Evolutionary conservation across 768 basidiomycete genomes (phyloP).

Genomic region (Hemileccinum impolitum): DNA sequence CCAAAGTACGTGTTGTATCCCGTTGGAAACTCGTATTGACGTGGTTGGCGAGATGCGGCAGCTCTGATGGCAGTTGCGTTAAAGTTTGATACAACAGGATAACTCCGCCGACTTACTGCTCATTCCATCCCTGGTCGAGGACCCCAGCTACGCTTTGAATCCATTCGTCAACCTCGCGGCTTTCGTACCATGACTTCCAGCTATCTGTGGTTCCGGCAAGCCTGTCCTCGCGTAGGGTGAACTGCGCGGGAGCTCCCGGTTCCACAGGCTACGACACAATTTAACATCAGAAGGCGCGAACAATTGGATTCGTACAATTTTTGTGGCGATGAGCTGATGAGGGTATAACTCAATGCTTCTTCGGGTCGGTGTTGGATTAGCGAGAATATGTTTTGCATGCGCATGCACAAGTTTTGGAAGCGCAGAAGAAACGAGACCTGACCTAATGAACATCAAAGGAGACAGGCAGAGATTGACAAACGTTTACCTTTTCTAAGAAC

Average conservation of each 20-base stretch:
- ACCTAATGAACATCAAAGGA: neutral
- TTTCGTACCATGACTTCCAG: slow-evolving; percentile 81
- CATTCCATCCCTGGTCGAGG: slow-evolving; percentile 85
- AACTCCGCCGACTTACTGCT: slow-evolving; percentile 55
- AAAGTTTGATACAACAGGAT: neutral
- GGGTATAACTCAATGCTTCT: slow-evolving; percentile 68
- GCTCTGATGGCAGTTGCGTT: slow-evolving; percentile 38
- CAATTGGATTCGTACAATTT: slow-evolving; percentile 45
- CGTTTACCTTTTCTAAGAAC: slow-evolving; percentile 86
- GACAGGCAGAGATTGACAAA: neutral
- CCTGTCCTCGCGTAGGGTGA: slow-evolving; percentile 73
- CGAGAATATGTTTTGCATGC: slow-evolving; percentile 68
- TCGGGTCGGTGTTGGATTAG: slow-evolving; percentile 46
- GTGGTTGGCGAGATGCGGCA: slow-evolving; percentile 52
- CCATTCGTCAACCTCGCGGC: slow-evolving; percentile 89
- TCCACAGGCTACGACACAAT: slow-evolving; percentile 65
- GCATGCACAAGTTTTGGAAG: slow-evolving; percentile 80
- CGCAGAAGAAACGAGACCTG: slow-evolving; percentile 75
- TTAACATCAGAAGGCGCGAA: slow-evolving; percentile 3
- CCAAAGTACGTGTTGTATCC: slow-evolving; percentile 87
- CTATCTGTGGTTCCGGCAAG: slow-evolving; percentile 67
- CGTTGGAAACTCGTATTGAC: slow-evolving; percentile 93
- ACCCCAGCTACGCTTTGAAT: slow-evolving; percentile 84
- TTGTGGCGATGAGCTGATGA: slow-evolving; percentile 87
- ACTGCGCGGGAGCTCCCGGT: slow-evolving; percentile 58